Conservation (phyloP, 2,329 filamentous ascomycete species). For the Pseudocercospora cruenta region DNA sequence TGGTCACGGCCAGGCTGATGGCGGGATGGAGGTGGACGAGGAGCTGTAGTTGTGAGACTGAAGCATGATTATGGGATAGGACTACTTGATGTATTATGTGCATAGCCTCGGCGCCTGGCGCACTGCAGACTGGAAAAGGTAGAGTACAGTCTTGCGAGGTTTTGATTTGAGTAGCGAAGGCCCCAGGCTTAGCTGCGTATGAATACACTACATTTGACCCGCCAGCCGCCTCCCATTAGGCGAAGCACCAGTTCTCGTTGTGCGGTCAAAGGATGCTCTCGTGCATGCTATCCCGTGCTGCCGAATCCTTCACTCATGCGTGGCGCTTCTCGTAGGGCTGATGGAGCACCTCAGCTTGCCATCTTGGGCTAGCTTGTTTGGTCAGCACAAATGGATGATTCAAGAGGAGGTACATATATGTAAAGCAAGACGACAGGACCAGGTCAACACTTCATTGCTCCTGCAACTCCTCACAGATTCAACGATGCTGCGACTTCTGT, state of each 20-base stretch:
- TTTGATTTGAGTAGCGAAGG: not conserved
- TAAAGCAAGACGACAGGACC: not conserved
- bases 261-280: too few species aligned
- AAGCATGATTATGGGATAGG: constrained; percentile 5
- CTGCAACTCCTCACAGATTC: too few species aligned
- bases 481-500: too few species aligned
- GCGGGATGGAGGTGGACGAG: constrained; percentile 32
- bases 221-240: not conserved
- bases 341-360: not conserved
- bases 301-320: not conserved
- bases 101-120: constrained; percentile 24
- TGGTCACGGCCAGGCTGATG: constrained; percentile 19
- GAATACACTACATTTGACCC: not conserved
- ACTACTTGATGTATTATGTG: constrained; percentile 14
- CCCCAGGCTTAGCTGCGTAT: not conserved
- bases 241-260: not conserved
- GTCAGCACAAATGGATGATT: not conserved
- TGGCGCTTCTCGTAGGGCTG: not conserved
- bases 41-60: constrained; percentile 27
- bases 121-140: constrained; percentile 8
- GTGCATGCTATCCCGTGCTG: not conserved
- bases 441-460: too few species aligned
- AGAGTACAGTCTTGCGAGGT: constrained; percentile 2
- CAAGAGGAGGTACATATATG: not conserved
- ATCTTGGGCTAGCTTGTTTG: not conserved